phyloP scores from a whole-genome alignment of 305 asterid genomes.

The Fraxinus platypoda region DNA sequence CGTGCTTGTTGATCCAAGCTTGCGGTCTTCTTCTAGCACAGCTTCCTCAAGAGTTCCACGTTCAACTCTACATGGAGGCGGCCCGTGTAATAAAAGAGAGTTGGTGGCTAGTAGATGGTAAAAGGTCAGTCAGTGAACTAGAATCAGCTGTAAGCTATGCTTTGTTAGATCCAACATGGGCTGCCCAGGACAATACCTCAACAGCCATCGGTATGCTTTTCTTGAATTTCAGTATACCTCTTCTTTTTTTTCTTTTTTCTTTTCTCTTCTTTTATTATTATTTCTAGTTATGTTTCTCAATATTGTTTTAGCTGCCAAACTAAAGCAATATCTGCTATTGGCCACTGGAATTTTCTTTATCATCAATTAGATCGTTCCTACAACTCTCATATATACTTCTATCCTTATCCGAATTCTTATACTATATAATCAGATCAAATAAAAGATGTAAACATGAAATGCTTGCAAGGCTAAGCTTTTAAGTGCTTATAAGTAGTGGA shows the following conservation, averaged over 20 bases:
- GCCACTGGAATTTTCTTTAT: neutral
- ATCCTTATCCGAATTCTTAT: neutral
- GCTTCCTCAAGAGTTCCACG: conserved; percentile 90
- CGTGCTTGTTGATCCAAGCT: conserved; percentile 95
- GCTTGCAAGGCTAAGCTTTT: neutral
- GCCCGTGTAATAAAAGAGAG: conserved; percentile 92
- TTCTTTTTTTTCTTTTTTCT: neutral
- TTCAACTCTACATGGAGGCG: conserved; percentile 79
- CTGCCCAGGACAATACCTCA: conserved; percentile 97
- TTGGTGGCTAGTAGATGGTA: conserved; percentile 93
- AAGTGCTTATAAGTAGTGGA: neutral
- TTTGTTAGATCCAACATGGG: conserved; percentile 95
- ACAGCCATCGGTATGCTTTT: conserved; percentile 79
- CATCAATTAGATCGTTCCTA: neutral
- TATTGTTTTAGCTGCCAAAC: neutral
- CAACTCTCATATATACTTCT: neutral
- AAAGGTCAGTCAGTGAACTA: conserved; percentile 76
- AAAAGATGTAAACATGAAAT: neutral
- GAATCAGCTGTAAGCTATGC: conserved; percentile 96
- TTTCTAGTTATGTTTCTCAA: neutral
- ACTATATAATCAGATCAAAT: neutral
- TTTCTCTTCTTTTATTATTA: neutral
- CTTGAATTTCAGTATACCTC: neutral
- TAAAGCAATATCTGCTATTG: conserved; percentile 7
- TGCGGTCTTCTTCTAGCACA: conserved; percentile 96